phyloP scores from a whole-genome alignment of 1,284 basidiomycete species.

The Fomitopsis palustris region DNA sequence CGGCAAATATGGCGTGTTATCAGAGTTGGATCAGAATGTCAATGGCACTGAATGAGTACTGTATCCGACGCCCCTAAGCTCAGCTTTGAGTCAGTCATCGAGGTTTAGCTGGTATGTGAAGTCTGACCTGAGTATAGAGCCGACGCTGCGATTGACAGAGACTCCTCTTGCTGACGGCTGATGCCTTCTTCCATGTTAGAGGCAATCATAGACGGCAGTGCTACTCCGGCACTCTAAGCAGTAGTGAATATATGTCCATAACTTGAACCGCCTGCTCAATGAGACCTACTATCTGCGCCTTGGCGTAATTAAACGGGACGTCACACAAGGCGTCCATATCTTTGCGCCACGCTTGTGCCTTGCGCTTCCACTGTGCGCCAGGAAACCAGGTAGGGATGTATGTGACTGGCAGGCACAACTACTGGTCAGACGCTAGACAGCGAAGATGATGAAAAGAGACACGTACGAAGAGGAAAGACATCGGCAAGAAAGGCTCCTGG shows the following conservation, averaged over 20 bases:
- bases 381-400: conserved; percentile 29
- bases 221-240: conserved; percentile 23
- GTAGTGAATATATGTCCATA: no score
- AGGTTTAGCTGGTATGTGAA: no score
- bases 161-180: conserved; percentile 20
- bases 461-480: conserved; percentile 26
- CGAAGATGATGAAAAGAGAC: background rate
- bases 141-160: conserved; percentile 26
- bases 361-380: conserved; percentile 22
- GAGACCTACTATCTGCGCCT: conserved; percentile 21
- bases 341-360: conserved; percentile 14
- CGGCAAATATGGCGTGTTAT: background rate
- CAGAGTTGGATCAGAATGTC: background rate
- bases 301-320: conserved; percentile 22
- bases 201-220: conserved; percentile 23
- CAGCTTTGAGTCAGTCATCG: background rate
- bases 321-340: conserved; percentile 22
- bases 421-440: background rate
- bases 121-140: conserved; percentile 26
- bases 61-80: conserved; percentile 26
- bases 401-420: conserved; percentile 4
- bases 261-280: no score
- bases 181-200: conserved; percentile 18
- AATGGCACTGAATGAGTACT: conserved; percentile 1
- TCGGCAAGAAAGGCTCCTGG: conserved; percentile 32